Conservation (phyloP, 164 flowering plant species). For the Platanus orientalis region DNA sequence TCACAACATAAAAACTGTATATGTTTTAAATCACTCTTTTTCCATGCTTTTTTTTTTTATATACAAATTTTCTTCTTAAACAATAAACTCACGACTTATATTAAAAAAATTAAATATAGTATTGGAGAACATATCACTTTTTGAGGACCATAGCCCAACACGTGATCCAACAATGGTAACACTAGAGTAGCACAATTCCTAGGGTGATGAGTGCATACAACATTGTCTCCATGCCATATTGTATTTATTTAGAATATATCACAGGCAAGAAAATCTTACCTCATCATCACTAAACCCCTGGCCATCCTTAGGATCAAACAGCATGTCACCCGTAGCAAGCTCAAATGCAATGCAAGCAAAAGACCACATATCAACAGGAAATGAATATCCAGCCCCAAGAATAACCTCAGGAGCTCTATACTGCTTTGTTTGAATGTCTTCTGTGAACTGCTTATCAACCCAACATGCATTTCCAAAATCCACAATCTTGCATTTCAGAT, state of each 20-base stretch:
- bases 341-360: slow-evolving; percentile 92
- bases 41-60: too few species aligned
- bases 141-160: too few species aligned
- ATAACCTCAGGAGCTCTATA: slow-evolving; percentile 97
- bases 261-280: slow-evolving; percentile 35
- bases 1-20: too few species aligned
- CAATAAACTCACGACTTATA: too few species aligned
- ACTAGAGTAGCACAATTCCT: too few species aligned
- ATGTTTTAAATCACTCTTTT: too few species aligned
- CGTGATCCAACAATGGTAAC: too few species aligned
- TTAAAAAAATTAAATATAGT: too few species aligned
- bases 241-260: not conserved
- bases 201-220: not conserved
- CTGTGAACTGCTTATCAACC: slow-evolving; percentile 65
- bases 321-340: slow-evolving; percentile 94
- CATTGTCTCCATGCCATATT: not conserved
- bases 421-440: slow-evolving; percentile 91
- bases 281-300: slow-evolving; percentile 82
- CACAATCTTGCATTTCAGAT: slow-evolving; percentile 82
- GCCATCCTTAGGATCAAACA: slow-evolving; percentile 79
- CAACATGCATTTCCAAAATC: slow-evolving; percentile 98
- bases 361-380: slow-evolving; percentile 92
- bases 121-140: too few species aligned
- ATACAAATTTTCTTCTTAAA: too few species aligned
- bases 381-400: slow-evolving; percentile 68